Base-by-base conservation (phyloP, 2,329 filamentous ascomycete species). In the Xylariaceae sp. region DNA sequence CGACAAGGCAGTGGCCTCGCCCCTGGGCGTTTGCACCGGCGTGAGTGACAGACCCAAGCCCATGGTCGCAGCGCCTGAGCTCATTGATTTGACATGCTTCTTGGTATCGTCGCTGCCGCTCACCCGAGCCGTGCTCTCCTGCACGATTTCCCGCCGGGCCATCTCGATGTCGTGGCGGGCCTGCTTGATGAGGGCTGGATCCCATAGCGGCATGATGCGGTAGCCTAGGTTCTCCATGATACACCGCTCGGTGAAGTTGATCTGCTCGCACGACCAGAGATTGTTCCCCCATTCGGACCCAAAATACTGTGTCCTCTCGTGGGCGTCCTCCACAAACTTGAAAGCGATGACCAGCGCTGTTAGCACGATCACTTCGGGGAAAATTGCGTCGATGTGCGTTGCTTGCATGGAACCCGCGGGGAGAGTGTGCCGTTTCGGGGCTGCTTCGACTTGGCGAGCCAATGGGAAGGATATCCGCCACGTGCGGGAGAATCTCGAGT, bases 171-270 rank as follows among this genome's bases (percentile, higher is more conserved):
- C 79, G 41, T 74, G 71, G 57, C 80, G 67, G 9, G 79, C 79
- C 47, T 80, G 75, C 29, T 71, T 66, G 47, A 85, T 72, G 46
- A 78, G 71, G 28, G 71, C 69, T 2, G 73, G 69, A 37, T 78
- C 68, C 60, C 72, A 79, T 9, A 85, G 66, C 6, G 78, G 78
- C 60, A 83, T 62, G 55, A 85, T 76, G 41, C 79, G 72, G 61
- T 82, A 85, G 48, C 72, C 69, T 35, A 85, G 67, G 57, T 73
- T 79, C 64, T 82, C 77, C 69, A 84, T 76, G 51, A 85, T 74
- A 60, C 72, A 76, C 35, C 76, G 68, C 61, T 85, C 80, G 1
- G 81, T 83, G 37, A 72, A 71, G 51, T 82, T 83, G 52, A 85
- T 70, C 65, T 85, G 79, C 42, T 74, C 69, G 53, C 69, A 71